Evolutionary conservation across 2,329 filamentous ascomycete genomes (phyloP), one percentile per base, ranked within the genome.

Genomic region (Neofusicoccum sp.): DNA sequence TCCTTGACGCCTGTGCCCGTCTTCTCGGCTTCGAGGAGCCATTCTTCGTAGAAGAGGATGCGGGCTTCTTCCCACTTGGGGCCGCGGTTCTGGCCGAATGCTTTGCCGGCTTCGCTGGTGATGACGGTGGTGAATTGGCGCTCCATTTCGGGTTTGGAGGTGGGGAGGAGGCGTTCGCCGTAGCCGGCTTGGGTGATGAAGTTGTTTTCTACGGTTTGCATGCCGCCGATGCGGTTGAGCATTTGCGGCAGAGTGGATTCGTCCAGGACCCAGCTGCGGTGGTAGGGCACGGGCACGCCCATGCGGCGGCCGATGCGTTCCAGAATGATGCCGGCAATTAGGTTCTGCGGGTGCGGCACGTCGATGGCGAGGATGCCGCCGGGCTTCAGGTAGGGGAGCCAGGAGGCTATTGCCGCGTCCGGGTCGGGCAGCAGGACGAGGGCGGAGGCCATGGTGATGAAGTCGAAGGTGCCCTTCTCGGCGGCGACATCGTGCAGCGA

Each of bases 361-460:
- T 80, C 78, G 7, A 75, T 56, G 29, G 78, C 72, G 6, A 81
- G 63, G 9, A 73, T 63, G 1, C 78, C 78, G 14, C 76, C 76
- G 34, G 76, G 75, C 66, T 77, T 79, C 49, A 81, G 64, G 58
- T 73, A 80, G 8, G 61, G 65, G 12, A 67, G 62, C 78, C 78
- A 81, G 33, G 73, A 69, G 65, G 71, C 70, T 9, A 80, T 67
- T 3, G 76, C 76, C 28, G 65, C 69, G 37, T 68, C 68, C 3
- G 78, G 76, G 45, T 79, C 71, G 3, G 73, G 70, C 6, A 80
- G 74, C 9, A 80, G 67, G 14, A 79, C 77, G 9, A 80, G 65
- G 31, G 77, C 77, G 37, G 75, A 78, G 16, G 77, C 73, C 34
- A 77, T 70, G 2, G 74, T 77, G 50, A 80, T 78, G 4, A 75